These are phyloP conservation scores for Triadica sebifera DNA, from an alignment of 345 rosid genomes.

Conservation along the genomic window DNA sequence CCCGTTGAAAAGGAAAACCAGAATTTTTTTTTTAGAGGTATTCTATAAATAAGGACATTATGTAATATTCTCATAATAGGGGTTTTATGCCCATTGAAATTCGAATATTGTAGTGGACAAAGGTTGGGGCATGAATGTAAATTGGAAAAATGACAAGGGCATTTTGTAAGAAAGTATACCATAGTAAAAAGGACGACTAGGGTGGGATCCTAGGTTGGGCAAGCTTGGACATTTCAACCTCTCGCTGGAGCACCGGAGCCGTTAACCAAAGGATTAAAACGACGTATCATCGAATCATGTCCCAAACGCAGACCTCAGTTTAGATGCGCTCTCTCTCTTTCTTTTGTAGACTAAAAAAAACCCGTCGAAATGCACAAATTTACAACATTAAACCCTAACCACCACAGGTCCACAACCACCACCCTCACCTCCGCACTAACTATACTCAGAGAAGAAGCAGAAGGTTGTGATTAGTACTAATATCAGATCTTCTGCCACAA, in stretches of 20 bases:
- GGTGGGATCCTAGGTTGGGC: not conserved
- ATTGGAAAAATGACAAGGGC: not conserved
- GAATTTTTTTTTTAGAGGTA: too few species aligned
- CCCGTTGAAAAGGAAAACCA: not conserved
- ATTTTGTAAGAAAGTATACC: not conserved
- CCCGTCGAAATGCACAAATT: constrained; percentile 27
- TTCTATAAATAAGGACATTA: too few species aligned
- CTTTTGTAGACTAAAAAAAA: not conserved
- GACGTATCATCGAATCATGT: not conserved
- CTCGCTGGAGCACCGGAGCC: constrained; percentile 28
- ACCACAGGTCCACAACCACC: constrained; percentile 19
- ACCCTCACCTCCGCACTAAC: constrained; percentile 19
- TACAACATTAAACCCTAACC: constrained; percentile 39
- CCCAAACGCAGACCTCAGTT: not conserved
- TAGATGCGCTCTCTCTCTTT: not conserved
- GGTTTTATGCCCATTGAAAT: not conserved
- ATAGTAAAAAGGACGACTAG: not conserved
- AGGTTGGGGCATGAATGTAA: constrained; percentile 12
- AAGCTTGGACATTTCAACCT: constrained; percentile 5
- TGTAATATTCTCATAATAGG: not conserved
- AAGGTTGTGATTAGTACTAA: constrained; percentile 18
- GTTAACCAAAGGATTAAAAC: not conserved
- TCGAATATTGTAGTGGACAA: not conserved
- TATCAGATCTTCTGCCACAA: constrained; percentile 43
- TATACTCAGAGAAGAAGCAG: not conserved